phyloP scores from a whole-genome alignment of 108 stramenopile species.

The Nitzschia inconspicua region DNA sequence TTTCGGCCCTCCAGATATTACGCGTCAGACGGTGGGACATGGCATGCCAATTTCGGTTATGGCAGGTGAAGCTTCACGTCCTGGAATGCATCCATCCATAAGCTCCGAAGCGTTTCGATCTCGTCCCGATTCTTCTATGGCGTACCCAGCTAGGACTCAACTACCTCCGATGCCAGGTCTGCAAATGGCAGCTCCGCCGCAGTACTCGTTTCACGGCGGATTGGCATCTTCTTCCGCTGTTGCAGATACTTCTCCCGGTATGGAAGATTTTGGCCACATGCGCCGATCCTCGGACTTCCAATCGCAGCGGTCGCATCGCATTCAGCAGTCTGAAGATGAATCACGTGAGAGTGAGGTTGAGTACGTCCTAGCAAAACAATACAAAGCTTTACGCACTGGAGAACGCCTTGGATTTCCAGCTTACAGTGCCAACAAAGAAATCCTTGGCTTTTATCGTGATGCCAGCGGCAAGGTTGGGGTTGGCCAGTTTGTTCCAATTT shows the following conservation, averaged over 20 bases:
- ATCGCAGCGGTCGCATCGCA: conserved; percentile 1
- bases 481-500: conserved; percentile 43
- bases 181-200: no score
- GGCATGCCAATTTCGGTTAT: neutral
- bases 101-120: conserved; percentile 5
- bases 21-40: neutral
- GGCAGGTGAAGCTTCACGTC: neutral
- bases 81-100: conserved; percentile 15
- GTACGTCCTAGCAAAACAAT: conserved; percentile 59
- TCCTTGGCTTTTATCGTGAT: conserved; percentile 53
- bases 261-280: neutral
- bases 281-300: neutral
- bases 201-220: neutral
- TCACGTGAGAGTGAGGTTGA: conserved; percentile 34
- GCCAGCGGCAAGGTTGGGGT: conserved; percentile 14
- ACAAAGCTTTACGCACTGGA: conserved; percentile 48
- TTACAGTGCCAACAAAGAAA: conserved; percentile 43
- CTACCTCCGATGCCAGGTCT: neutral
- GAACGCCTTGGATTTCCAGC: conserved; percentile 58
- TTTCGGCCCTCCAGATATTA: no score
- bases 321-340: neutral
- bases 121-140: neutral
- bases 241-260: neutral
- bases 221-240: neutral
- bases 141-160: neutral